Percentiles rank a stretch among this genome's conserved stretches.
Conservation (phyloP, 768 basidiomycete genomes). For the Boletus sp. region DNA sequence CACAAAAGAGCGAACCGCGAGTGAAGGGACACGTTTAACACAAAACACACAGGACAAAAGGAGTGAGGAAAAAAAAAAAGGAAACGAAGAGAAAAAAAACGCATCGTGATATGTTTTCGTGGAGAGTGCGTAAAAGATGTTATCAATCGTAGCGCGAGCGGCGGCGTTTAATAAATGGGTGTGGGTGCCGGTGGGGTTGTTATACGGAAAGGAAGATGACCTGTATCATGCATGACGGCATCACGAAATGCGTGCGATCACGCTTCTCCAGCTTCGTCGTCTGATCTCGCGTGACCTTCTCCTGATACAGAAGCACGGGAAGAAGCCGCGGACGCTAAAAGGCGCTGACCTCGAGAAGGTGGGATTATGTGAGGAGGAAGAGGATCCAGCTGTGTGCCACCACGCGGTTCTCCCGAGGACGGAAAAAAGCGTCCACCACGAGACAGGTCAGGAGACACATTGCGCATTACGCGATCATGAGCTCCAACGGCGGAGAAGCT, state of each 20-base stretch:
- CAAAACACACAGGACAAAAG: background rate
- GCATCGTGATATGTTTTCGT: slow-evolving; percentile 27
- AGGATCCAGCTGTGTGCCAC: slow-evolving; percentile 11
- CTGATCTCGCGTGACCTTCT: slow-evolving; percentile 17
- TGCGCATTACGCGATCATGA: slow-evolving; percentile 15
- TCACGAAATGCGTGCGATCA: slow-evolving; percentile 13
- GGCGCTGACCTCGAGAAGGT: slow-evolving; percentile 15
- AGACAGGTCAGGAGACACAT: background rate
- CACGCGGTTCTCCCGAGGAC: slow-evolving; percentile 15
- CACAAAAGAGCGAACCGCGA: background rate
- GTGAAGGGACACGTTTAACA: background rate
- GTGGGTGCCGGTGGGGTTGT: background rate
- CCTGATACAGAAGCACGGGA: slow-evolving; percentile 13
- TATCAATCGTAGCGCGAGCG: slow-evolving; percentile 20
- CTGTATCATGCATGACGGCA: slow-evolving; percentile 15
- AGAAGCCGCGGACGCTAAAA: slow-evolving; percentile 13
- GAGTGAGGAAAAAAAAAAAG: background rate
- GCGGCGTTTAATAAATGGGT: background rate
- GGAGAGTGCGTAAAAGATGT: slow-evolving; percentile 15
- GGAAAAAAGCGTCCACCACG: slow-evolving; percentile 12
- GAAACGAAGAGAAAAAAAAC: background rate
- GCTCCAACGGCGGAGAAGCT: slow-evolving; percentile 15
- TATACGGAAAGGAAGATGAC: background rate
- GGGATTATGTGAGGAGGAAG: slow-evolving; percentile 15
- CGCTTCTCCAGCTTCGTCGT: slow-evolving; percentile 14